Base-by-base conservation (phyloP, 73 alveolate species). In the Paramecium octaurelia region DNA sequence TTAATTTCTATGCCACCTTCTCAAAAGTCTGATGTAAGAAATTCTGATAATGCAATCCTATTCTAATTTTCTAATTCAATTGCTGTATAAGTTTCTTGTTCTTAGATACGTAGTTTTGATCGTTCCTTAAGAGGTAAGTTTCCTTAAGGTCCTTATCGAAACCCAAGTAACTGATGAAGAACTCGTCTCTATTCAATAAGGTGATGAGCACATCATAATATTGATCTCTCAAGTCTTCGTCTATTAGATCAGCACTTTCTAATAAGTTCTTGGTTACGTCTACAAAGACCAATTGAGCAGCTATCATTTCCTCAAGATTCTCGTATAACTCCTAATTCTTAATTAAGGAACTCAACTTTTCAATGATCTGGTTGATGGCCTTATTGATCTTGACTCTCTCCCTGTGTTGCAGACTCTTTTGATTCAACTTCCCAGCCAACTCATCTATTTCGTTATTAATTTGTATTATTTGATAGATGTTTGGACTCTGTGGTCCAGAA, bases 121-220 rank as follows among this genome's bases (percentile, higher is more conserved):
- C 91, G 24, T 80, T 20, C 23, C 76, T 42, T 2, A 8, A 27
- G 4, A 5, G 6, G 46, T 24, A 80, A n/a, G 57, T 23, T 80
- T 80, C 76, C 23, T 20, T 43, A 8, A 42, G 34, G 24, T 43
- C 70, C 24, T 80, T 27, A 42, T 80, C 75, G 27, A 80, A 80
- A 31, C 91, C 91, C 12, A 80, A 42, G 46, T 80, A 46, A 23
- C 76, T 80, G 21, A 80, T 80, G 12, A 23, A 80, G 57, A 80
- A 80, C 27, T 80, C 91, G 21, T 80, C 91, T 46, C 91, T 80
- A 80, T 80, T 80, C 31, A 80, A 43, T 80, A 80, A 80, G 1
- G 43, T 80, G n/a, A 46, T 80, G 5, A 80, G 44, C 9, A 80
- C 46, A 31, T 80, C 77, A 80, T 80, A 80, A 80, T 80, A 80